Conservation (phyloP, 2,329 filamentous ascomycete species). For the Neofusicoccum cordaticola region DNA sequence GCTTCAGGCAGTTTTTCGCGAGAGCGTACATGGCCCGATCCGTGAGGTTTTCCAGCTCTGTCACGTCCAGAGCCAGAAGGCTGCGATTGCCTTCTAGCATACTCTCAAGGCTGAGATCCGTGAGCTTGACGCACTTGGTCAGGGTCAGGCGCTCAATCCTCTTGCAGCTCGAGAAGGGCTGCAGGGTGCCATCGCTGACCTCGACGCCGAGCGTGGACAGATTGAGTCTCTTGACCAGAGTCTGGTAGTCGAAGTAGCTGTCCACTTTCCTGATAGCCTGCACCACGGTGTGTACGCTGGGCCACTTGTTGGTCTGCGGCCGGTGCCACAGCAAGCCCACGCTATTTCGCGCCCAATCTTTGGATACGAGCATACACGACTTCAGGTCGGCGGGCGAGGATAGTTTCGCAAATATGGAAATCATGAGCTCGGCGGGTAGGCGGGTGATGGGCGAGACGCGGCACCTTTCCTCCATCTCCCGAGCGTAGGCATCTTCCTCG, state of each 20-base stretch:
- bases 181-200: constrained; percentile 86
- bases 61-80: constrained; percentile 86
- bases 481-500: constrained; percentile 65
- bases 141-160: constrained; percentile 89
- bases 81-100: constrained; percentile 77
- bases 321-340: constrained; percentile 95
- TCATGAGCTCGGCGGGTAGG: constrained; percentile 90
- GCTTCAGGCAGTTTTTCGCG: constrained; percentile 73
- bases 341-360: constrained; percentile 86
- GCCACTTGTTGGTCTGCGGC: constrained; percentile 84
- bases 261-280: constrained; percentile 67
- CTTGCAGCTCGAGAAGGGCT: constrained; percentile 79
- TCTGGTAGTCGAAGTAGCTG: constrained; percentile 85
- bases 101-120: constrained; percentile 76
- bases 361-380: constrained; percentile 90
- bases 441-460: constrained; percentile 77
- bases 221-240: constrained; percentile 90
- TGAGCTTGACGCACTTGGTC: constrained; percentile 82
- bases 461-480: constrained; percentile 59
- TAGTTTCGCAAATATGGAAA: constrained; percentile 85
- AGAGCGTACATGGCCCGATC: constrained; percentile 76
- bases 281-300: constrained; percentile 77
- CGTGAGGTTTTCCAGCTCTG: constrained; percentile 74
- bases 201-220: constrained; percentile 72
- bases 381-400: constrained; percentile 72